Conservation (phyloP, 176 grass and related monocot species). For the Triticum turgidum region DNA sequence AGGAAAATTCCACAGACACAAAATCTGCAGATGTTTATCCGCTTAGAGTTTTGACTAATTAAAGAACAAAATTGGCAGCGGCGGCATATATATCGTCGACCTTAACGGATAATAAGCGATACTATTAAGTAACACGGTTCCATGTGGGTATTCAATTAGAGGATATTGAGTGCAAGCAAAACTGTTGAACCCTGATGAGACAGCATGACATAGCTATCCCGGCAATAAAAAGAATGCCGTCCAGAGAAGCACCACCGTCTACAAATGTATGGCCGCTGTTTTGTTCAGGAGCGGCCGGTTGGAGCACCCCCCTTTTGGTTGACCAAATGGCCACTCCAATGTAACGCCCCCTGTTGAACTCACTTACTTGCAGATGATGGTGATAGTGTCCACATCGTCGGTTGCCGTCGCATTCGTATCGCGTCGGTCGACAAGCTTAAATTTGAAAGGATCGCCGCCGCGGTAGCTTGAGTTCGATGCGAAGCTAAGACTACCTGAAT, state of each 20-base stretch:
- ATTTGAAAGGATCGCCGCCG: conserved; percentile 28
- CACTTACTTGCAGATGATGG: neutral
- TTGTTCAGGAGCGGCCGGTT: neutral
- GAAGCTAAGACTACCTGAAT: neutral
- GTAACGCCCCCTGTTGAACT: neutral
- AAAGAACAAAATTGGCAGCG: neutral
- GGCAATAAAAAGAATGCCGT: conserved; percentile 39
- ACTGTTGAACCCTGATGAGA: conserved; percentile 23
- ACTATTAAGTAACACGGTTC: neutral
- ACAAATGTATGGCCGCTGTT: conserved; percentile 2
- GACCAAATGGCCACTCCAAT: conserved; percentile 12
- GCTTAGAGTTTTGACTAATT: neutral
- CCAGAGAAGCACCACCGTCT: conserved; percentile 48
- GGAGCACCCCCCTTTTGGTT: neutral
- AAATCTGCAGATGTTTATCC: neutral
- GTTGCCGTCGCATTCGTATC: conserved; percentile 26
- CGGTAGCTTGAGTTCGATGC: conserved; percentile 23
- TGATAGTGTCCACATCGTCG: neutral
- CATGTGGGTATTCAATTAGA: conserved; percentile 16
- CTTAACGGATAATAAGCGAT: neutral
- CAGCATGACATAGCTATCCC: neutral
- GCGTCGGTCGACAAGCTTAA: neutral
- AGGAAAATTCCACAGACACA: neutral
- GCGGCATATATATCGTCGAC: neutral
- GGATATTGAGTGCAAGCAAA: conserved; percentile 26